phyloP scores from a whole-genome alignment of 257 asterid species.

The Echites panduratus region DNA sequence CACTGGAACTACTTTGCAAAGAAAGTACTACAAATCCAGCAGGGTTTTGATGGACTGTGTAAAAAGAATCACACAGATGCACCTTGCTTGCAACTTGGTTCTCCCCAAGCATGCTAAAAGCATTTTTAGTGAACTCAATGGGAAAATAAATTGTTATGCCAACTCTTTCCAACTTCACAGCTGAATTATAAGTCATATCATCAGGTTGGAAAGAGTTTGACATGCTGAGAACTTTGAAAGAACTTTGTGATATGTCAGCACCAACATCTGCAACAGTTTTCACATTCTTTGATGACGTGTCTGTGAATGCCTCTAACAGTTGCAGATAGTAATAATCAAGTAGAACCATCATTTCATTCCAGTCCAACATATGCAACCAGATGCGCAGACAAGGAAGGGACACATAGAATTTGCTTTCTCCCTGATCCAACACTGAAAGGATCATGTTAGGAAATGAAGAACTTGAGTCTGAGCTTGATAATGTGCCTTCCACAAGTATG shows the following conservation, averaged over 20 bases:
- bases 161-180: conserved; percentile 46
- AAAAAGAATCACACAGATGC: conserved; percentile 30
- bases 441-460: conserved; percentile 51
- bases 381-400: conserved; percentile 54
- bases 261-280: conserved; percentile 26
- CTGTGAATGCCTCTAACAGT: conserved; percentile 23
- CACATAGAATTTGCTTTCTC: conserved; percentile 40
- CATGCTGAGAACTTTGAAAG: conserved; percentile 8
- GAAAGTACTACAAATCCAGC: conserved; percentile 49
- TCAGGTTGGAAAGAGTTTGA: conserved; percentile 26
- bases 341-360: conserved; percentile 54
- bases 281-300: conserved; percentile 26
- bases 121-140: conserved; percentile 37
- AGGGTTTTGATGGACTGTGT: conserved; percentile 33
- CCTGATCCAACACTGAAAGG: conserved; percentile 37
- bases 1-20: conserved; percentile 44
- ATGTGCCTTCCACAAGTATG: conserved; percentile 58
- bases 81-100: conserved; percentile 22
- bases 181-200: conserved; percentile 27
- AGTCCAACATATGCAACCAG: conserved; percentile 76
- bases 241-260: conserved; percentile 21
- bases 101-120: conserved; percentile 26
- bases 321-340: conserved; percentile 33
- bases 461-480: conserved; percentile 30
- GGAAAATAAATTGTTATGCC: conserved; percentile 60